Evolutionary conservation across 164 flowering plant genomes (phyloP).

Genomic region (Magnolia changhungtana): DNA sequence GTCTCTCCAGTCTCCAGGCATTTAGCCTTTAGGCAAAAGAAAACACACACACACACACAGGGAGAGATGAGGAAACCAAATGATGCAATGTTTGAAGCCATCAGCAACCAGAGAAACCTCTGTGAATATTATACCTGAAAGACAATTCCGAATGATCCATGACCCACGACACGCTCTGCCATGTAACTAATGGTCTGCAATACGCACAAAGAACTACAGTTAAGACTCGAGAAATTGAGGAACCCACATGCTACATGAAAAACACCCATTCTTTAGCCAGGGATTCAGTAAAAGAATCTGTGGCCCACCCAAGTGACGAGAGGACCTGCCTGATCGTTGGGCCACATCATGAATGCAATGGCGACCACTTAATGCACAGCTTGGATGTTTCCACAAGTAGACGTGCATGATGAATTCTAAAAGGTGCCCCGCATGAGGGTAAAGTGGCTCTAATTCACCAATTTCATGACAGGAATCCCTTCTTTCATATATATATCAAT

Average conservation of each 20-base stretch:
- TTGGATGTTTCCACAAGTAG: not conserved
- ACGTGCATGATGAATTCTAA: too few relatives aligned
- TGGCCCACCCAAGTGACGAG: not conserved
- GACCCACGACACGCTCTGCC: conserved; percentile 98
- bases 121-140: conserved; percentile 12
- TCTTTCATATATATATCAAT: not conserved
- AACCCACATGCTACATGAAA: not conserved
- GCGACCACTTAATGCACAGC: not conserved
- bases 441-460: not conserved
- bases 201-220: not conserved
- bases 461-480: not conserved
- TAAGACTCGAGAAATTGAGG: not conserved
- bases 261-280: not conserved
- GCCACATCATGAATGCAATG: not conserved
- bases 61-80: not conserved
- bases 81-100: not conserved
- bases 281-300: not conserved
- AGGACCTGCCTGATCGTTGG: not conserved
- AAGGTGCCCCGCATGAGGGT: too few relatives aligned
- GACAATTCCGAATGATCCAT: conserved; percentile 92
- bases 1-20: conserved; percentile 93
- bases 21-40: conserved; percentile 56
- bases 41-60: not conserved
- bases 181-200: conserved; percentile 91
- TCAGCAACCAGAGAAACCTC: not conserved